Percentiles rank a stretch among this genome's conserved stretches.
Conservation (phyloP, 441 rosid genomes). For the California macrophylla region DNA sequence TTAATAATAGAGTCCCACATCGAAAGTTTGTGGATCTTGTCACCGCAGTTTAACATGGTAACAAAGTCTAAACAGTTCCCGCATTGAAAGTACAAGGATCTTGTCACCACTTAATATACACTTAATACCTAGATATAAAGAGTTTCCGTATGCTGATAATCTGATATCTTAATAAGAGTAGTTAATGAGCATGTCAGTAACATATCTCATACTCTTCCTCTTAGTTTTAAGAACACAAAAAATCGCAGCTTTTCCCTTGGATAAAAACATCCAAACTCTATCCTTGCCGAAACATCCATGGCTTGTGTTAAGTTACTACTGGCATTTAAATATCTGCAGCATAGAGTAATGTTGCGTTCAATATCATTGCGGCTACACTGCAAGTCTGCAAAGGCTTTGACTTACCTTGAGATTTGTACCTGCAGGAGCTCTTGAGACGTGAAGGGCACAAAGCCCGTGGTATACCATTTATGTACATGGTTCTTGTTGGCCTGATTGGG, state of each 20-base stretch:
- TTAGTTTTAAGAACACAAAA: not conserved
- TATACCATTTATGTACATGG: conserved; percentile 27
- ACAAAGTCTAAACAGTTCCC: too few relatives aligned
- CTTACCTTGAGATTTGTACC: conserved; percentile 1
- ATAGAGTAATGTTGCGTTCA: not conserved
- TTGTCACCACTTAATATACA: too few relatives aligned
- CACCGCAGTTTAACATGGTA: too few relatives aligned
- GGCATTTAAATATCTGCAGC: not conserved
- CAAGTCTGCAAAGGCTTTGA: not conserved
- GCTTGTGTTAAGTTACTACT: not conserved
- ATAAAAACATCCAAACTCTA: too few relatives aligned
- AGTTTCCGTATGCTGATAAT: not conserved
- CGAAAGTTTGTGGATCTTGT: too few relatives aligned
- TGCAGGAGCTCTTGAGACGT: conserved; percentile 43
- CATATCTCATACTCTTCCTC: not conserved
- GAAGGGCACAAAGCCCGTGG: conserved; percentile 31
- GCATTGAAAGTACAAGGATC: too few relatives aligned
- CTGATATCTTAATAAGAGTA: not conserved
- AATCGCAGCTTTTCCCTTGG: too few relatives aligned
- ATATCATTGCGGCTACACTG: not conserved
- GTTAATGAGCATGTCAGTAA: not conserved
- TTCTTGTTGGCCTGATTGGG: conserved; percentile 48
- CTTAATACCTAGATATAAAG: not conserved
- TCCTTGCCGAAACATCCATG: too few relatives aligned
- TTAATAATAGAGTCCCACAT: too few relatives aligned